Base-by-base conservation (phyloP, 371 early-diverging fungal genomes). In the Apophysomyces variabilis region DNA sequence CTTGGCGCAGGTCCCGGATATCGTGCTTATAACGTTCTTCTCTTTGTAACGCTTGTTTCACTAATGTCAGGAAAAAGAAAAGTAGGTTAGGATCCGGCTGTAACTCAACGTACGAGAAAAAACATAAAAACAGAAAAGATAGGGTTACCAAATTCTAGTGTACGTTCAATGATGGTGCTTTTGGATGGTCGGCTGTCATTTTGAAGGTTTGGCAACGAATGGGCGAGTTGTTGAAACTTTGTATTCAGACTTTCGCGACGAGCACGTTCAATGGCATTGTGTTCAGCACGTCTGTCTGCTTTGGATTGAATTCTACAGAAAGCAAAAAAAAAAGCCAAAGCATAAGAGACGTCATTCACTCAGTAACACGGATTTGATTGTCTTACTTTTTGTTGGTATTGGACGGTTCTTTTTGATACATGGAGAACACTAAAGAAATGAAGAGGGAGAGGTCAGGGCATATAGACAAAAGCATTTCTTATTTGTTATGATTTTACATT, bases 261-360 rank as follows among this genome's bases (percentile, higher is more conserved):
- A 47, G 90, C 90, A 61, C 92, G 80, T 69, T 92, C 92, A 56
- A 87, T 90, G 11, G 92, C 92, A 63, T 92, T 92, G 69, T 92
- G 92, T 56, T 85, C 89, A 43, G 90, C 91, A 50, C 91, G 85
- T 64, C 87, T 74, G 67, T 88, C 89, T 32, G 89, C 89, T 63
- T 84, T 82, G 36, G 74, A 69, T 60, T 70, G 80, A 43, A 50
- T 39, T 58, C 68, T 71, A 38, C 36, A 62, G 11, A 61, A 16
- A 14, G 5, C 16, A 18, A 38, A 16, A 4, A 16, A 16, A 9
- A 3, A 50, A 37, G 1, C 1, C 43, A 18, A 45, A 6, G 54
- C 1, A 44, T 9, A 26, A 26, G 32, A 26, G 32, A 26, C 3
- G 32, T 26, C 32, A 26, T 26, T 26, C 3, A 26, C 32, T 26